Conservation (phyloP, 352 stramenopile genomes). For the Plasmopara viticola region DNA sequence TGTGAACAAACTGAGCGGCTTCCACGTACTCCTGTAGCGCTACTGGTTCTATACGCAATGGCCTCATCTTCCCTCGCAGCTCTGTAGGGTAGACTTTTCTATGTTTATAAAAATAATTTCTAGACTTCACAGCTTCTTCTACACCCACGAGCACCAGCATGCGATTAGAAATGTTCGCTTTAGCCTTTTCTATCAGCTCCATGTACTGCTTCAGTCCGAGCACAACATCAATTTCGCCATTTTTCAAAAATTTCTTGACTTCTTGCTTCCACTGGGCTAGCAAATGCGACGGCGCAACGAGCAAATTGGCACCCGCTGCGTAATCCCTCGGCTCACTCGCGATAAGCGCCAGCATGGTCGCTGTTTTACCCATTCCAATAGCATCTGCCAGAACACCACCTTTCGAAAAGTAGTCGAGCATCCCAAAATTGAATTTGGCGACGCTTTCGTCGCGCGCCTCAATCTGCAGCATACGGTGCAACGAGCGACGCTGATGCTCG, state of each 20-base stretch:
- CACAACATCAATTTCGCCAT: slow-evolving; percentile 65
- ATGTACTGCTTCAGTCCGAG: slow-evolving; percentile 56
- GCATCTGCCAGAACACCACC: slow-evolving; percentile 69
- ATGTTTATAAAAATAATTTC: slow-evolving; percentile 51
- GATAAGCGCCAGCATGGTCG: slow-evolving; percentile 72
- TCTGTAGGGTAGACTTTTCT: slow-evolving; percentile 52
- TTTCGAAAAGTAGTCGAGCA: slow-evolving; percentile 64
- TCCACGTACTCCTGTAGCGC: slow-evolving; percentile 55
- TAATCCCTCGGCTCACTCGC: slow-evolving; percentile 53
- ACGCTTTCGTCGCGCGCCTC: slow-evolving; percentile 60
- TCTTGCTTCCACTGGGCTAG: slow-evolving; percentile 77
- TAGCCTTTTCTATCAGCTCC: slow-evolving; percentile 28
- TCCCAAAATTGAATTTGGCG: slow-evolving; percentile 66
- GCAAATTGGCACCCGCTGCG: slow-evolving; percentile 45
- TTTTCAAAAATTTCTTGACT: slow-evolving; percentile 67
- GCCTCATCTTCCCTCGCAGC: slow-evolving; percentile 24
- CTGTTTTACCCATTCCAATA: slow-evolving; percentile 83
- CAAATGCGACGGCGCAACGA: slow-evolving; percentile 74
- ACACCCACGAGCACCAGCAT: slow-evolving; percentile 78
- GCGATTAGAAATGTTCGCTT: slow-evolving; percentile 51
- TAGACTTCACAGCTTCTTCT: slow-evolving; percentile 62
- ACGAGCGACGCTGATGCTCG: slow-evolving; percentile 72
- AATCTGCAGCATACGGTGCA: slow-evolving; percentile 82
- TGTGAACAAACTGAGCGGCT: slow-evolving; percentile 75
- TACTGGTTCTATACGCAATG: slow-evolving; percentile 39